Conservation (phyloP, 108 stramenopile species). For the Schizochytrium sp. region DNA sequence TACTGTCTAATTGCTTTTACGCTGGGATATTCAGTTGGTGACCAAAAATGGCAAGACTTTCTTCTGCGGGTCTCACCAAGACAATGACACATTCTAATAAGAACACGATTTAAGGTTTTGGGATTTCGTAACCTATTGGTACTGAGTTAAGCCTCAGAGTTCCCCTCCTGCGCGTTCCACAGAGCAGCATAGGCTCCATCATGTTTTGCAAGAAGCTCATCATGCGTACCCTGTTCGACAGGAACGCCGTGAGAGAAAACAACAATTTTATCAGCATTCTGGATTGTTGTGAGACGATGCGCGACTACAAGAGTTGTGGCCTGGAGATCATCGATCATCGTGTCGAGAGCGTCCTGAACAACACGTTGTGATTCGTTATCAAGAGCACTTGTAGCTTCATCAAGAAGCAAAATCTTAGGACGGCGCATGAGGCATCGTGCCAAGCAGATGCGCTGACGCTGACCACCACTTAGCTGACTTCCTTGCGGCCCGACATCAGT, state of each 20-base stretch:
- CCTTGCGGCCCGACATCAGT: conserved; percentile 79
- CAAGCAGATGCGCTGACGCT: conserved; percentile 69
- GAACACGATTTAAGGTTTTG: too few relatives aligned
- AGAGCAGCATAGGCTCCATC: conserved; percentile 57
- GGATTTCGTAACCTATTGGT: background rate
- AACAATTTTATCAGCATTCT: conserved; percentile 69
- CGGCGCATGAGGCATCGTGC: conserved; percentile 81
- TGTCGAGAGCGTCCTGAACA: conserved; percentile 70
- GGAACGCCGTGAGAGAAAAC: conserved; percentile 67
- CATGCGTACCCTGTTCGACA: conserved; percentile 67
- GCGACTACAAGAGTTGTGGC: conserved; percentile 73
- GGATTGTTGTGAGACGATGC: conserved; percentile 71
- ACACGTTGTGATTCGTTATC: conserved; percentile 71
- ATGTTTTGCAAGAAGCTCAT: conserved; percentile 66
- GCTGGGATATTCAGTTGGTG: background rate
- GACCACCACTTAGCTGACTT: conserved; percentile 53
- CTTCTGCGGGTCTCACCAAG: too few relatives aligned
- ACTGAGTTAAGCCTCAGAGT: background rate
- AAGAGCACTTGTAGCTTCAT: conserved; percentile 83
- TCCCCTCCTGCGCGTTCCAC: conserved; percentile 41
- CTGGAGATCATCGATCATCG: conserved; percentile 1
- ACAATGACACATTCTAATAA: too few relatives aligned
- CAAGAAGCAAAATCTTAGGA: conserved; percentile 83
- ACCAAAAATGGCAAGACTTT: background rate
- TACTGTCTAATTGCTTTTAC: background rate